Conservation (phyloP, 192 early-diverging fungal genomes). For the Coemansia reversa region DNA sequence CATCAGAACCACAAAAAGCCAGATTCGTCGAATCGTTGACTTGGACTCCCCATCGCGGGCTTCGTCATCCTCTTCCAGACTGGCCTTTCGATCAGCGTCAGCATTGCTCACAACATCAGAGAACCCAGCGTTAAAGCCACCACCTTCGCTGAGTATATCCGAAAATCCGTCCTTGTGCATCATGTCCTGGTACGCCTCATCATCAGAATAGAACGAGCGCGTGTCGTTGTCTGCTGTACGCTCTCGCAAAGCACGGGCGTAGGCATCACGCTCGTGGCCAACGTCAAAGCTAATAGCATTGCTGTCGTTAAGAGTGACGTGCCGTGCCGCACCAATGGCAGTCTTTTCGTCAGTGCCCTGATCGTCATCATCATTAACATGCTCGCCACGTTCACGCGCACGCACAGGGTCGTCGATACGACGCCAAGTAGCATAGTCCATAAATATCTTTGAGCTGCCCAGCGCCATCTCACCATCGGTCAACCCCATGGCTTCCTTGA, state of each 20-base stretch:
- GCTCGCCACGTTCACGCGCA: conserved; percentile 57
- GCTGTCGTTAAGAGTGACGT: conserved; percentile 6
- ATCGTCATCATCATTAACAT: conserved; percentile 18
- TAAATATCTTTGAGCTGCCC: conserved; percentile 61
- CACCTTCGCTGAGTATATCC: conserved; percentile 41
- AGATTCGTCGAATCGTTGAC: conserved; percentile 64
- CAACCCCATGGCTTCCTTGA: conserved; percentile 28
- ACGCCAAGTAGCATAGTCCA: conserved; percentile 65
- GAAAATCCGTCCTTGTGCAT: conserved; percentile 53
- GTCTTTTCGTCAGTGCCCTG: conserved; percentile 34
- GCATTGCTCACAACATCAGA: conserved; percentile 41
- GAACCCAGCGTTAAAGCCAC: conserved; percentile 42
- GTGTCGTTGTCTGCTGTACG: conserved; percentile 43
- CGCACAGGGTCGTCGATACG: conserved; percentile 67
- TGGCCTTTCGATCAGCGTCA: conserved; percentile 20
- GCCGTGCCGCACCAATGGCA: conserved; percentile 18
- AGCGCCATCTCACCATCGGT: conserved; percentile 26
- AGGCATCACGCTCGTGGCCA: conserved; percentile 20
- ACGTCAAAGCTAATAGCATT: conserved; percentile 33
- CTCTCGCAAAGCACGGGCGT: conserved; percentile 29
- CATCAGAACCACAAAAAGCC: conserved; percentile 75
- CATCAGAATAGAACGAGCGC: conserved; percentile 53
- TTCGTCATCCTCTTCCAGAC: conserved; percentile 37
- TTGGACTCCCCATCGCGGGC: conserved; percentile 43
- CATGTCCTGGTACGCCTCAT: conserved; percentile 48